phyloP scores from a whole-genome alignment of 2,329 filamentous ascomycete genomes.

The Acrodontium crateriforme region DNA sequence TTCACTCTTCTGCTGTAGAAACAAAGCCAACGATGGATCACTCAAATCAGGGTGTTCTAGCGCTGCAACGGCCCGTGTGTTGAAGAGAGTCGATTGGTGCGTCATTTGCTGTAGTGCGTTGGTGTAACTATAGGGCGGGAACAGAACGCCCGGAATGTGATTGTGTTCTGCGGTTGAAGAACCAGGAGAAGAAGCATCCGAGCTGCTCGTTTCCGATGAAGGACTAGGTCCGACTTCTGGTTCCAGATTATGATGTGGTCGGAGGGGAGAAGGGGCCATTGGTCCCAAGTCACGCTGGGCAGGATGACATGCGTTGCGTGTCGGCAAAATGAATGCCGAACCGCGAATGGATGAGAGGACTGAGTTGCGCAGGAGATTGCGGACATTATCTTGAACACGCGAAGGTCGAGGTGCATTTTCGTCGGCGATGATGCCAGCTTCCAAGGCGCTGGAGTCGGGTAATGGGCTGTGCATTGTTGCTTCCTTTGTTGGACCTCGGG shows the following conservation, averaged over 20 bases:
- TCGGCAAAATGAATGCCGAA: constrained; percentile 3
- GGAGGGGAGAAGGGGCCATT: too few relatives aligned
- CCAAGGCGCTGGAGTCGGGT: constrained; percentile 19
- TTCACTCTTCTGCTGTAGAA: constrained; percentile 15
- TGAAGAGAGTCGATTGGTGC: constrained; percentile 15
- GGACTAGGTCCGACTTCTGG: constrained; percentile 11
- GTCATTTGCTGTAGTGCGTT: constrained; percentile 10
- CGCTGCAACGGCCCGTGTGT: constrained; percentile 14
- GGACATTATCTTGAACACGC: constrained; percentile 21
- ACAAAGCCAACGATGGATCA: constrained; percentile 13
- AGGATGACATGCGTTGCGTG: too few relatives aligned
- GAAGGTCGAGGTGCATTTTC: constrained; percentile 13
- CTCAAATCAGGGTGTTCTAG: constrained; percentile 19
- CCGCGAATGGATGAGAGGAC: constrained; percentile 9
- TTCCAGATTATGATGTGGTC: constrained; percentile 1
- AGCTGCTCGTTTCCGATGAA: constrained; percentile 4
- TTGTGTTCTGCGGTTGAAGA: constrained; percentile 1
- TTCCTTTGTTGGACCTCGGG: background rate
- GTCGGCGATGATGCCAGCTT: constrained; percentile 22
- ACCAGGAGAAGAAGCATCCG: too few relatives aligned
- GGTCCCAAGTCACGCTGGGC: too few relatives aligned
- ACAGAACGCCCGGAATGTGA: constrained; percentile 6
- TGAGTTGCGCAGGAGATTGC: constrained; percentile 19
- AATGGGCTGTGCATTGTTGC: constrained; percentile 14
- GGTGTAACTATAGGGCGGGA: constrained; percentile 11